A percentile compares a stretch with the other conserved stretches of the same genome.
Conservation (phyloP, 2,329 filamentous ascomycete genomes). For the Beauveria varroae region DNA sequence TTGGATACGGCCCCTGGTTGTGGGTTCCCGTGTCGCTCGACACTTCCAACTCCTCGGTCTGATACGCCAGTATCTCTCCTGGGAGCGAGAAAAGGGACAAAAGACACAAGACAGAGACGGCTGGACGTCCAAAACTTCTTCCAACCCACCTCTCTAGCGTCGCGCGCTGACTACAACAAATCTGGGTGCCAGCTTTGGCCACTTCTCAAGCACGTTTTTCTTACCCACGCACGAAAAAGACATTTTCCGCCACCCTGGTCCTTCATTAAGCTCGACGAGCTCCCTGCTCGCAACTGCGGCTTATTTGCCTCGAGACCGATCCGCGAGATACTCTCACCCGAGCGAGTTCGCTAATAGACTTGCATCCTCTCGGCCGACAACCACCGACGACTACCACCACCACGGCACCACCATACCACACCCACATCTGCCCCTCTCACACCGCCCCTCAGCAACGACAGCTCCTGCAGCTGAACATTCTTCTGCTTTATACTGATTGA, state of each 20-base stretch:
- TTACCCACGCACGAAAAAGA: constrained; percentile 4
- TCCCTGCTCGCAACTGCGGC: not conserved
- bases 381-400: not conserved
- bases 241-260: not conserved
- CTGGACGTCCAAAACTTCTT: constrained; percentile 2
- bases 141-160: constrained; percentile 7
- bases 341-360: not conserved
- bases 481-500: not conserved
- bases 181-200: constrained; percentile 3
- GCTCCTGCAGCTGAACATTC: not conserved
- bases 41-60: not conserved
- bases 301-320: not conserved
- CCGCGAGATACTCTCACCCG: not conserved
- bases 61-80: not conserved
- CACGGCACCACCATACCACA: not conserved
- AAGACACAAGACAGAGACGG: not conserved
- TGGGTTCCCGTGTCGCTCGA: not conserved
- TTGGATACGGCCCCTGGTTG: not conserved
- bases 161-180: constrained; percentile 3
- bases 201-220: not conserved
- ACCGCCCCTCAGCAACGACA: constrained; percentile 4
- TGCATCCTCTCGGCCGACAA: constrained; percentile 5
- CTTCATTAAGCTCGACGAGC: not conserved
- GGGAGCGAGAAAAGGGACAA: not conserved
- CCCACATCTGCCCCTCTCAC: not conserved